A percentile compares a stretch with the other conserved stretches of the same genome.
Evolutionary conservation across 208 protist species (phyloP).

Genomic region (Trypanosoma rangeli): DNA sequence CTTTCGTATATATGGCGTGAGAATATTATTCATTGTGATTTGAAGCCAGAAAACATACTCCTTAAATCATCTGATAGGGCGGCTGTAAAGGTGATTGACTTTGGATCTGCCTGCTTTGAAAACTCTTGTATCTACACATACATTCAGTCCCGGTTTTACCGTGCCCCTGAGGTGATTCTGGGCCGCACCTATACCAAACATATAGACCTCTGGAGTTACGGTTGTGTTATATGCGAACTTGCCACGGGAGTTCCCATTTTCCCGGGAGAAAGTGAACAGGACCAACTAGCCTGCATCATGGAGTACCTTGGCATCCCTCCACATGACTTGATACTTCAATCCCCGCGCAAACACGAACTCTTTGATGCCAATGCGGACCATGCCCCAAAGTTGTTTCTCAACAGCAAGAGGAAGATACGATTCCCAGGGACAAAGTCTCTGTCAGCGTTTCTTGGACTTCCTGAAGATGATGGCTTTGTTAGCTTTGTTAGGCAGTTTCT

Average conservation of each 20-base stretch:
- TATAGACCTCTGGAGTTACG: conserved; percentile 95
- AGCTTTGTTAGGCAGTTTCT: conserved; percentile 73
- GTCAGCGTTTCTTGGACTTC: conserved; percentile 53
- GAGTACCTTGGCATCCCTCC: conserved; percentile 85
- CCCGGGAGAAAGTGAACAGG: conserved; percentile 83
- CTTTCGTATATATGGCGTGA: conserved; percentile 78
- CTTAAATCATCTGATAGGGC: conserved; percentile 60
- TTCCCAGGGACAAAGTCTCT: conserved; percentile 52
- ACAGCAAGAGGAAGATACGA: conserved; percentile 34
- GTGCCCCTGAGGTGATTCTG: conserved; percentile 90
- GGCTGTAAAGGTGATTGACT: conserved; percentile 96
- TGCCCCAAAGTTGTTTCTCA: conserved; percentile 43
- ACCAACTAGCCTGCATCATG: conserved; percentile 87
- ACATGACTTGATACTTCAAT: conserved; percentile 35
- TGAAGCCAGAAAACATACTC: conserved; percentile 98
- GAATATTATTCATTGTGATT: conserved; percentile 94
- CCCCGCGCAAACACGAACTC: conserved; percentile 43
- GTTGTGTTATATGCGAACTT: conserved; percentile 93
- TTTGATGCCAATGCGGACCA: conserved; percentile 40
- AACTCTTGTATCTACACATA: conserved; percentile 91
- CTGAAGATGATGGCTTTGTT: conserved; percentile 59
- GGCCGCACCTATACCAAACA: conserved; percentile 65
- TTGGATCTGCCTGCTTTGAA: conserved; percentile 96
- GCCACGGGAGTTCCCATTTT: conserved; percentile 92
- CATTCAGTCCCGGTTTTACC: conserved; percentile 91